These are phyloP conservation scores for Diaporthe caulivora DNA, from an alignment of 2,329 filamentous ascomycete species.

Conservation along the genomic window DNA sequence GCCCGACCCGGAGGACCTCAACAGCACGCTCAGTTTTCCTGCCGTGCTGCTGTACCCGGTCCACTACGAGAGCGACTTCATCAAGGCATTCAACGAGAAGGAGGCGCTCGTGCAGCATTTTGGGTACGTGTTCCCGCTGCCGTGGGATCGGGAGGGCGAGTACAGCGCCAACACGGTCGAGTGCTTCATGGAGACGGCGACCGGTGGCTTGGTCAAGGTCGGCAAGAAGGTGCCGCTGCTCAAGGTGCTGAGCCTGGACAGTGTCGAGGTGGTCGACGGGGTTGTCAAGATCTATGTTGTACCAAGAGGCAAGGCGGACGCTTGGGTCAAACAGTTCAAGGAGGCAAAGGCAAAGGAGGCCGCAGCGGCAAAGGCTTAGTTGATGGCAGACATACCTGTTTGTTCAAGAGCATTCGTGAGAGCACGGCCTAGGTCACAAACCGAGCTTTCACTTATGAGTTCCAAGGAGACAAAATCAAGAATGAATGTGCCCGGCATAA, in stretches of 20 bases:
- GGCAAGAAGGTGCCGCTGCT: slow-evolving; percentile 86
- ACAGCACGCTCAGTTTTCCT: slow-evolving; percentile 80
- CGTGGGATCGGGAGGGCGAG: slow-evolving; percentile 81
- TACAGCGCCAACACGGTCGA: slow-evolving; percentile 79
- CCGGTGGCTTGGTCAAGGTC: slow-evolving; percentile 87
- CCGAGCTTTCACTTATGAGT: neutral
- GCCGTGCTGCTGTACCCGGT: slow-evolving; percentile 87
- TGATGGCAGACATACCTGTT: neutral
- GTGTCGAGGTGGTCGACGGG: slow-evolving; percentile 89
- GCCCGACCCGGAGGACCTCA: slow-evolving; percentile 79
- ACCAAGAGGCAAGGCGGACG: slow-evolving; percentile 75
- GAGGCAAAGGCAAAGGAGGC: slow-evolving; percentile 70
- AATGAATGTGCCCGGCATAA: neutral
- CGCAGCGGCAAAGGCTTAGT: slow-evolving; percentile 41
- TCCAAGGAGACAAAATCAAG: neutral
- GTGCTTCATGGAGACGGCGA: slow-evolving; percentile 87
- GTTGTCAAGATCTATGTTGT: slow-evolving; percentile 86
- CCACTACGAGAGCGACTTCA: slow-evolving; percentile 86
- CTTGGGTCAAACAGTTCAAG: slow-evolving; percentile 91
- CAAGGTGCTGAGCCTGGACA: slow-evolving; percentile 80
- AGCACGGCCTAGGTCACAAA: neutral
- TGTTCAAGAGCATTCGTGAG: neutral
- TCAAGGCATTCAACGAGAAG: slow-evolving; percentile 87
- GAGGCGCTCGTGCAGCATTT: slow-evolving; percentile 83
- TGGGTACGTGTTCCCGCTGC: slow-evolving; percentile 85